Percentiles rank a stretch among this genome's conserved stretches.
phyloP scores from a whole-genome alignment of 2,329 filamentous ascomycete genomes.

The Claviceps sp. region DNA sequence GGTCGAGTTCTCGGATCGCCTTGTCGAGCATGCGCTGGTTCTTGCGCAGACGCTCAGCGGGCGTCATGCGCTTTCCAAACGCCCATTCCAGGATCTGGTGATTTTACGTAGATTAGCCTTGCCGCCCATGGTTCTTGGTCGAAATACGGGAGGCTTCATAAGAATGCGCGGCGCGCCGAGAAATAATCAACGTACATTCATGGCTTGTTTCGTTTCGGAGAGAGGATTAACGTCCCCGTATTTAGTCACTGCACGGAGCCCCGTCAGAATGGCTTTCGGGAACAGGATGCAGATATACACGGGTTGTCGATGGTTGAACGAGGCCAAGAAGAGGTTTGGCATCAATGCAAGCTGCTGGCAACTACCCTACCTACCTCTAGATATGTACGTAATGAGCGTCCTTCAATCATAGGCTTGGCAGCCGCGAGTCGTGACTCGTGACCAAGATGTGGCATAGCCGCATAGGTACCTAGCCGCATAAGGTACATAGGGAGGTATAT shows the following conservation, averaged over 20 bases:
- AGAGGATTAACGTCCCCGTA: not conserved
- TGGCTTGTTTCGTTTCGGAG: slow-evolving; percentile 17
- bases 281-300: not conserved
- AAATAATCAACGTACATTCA: slow-evolving; percentile 39
- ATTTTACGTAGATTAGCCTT: slow-evolving; percentile 8
- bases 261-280: not conserved
- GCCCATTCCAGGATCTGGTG: slow-evolving; percentile 90
- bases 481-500: too few relatives aligned
- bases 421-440: too few relatives aligned
- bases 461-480: too few relatives aligned
- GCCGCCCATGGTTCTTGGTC: not conserved
- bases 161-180: not conserved
- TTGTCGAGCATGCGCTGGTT: slow-evolving; percentile 96
- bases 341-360: not conserved
- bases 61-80: slow-evolving; percentile 98
- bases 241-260: not conserved
- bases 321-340: slow-evolving; percentile 1
- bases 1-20: slow-evolving; percentile 89
- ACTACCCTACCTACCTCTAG: not conserved
- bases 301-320: slow-evolving; percentile 1
- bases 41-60: slow-evolving; percentile 78
- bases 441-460: too few relatives aligned
- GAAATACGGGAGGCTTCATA: too few relatives aligned
- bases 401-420: too few relatives aligned
- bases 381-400: not conserved